Base-by-base conservation (phyloP, 2,329 filamentous ascomycete genomes). In the Ramichloridium luteum region DNA sequence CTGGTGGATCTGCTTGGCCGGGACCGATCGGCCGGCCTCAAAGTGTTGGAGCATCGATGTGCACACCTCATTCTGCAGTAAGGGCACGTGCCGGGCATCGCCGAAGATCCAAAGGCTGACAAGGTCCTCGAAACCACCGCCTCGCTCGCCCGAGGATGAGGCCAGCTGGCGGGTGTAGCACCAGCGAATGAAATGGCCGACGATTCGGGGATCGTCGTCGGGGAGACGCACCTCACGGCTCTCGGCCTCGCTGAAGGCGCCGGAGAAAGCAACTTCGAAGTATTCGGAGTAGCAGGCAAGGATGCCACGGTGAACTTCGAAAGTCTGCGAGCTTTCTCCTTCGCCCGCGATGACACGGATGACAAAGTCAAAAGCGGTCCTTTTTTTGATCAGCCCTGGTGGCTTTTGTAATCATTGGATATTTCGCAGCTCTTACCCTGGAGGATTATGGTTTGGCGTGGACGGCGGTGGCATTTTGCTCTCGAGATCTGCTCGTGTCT, bases 221-320 rank as follows among this genome's bases (percentile, higher is more conserved):
- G 32, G 30, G 12, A 40, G 16, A 6, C 16, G 33, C 22, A 44
- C 27, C 11, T 15, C 15, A 11, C 33, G 27, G 1, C 36, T 30
- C 13, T 32, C n/a, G 2, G 36, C 37, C 16, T 45, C 40, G 6
- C 5, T 14, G 20, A 38, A 47, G 1, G 18, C 13, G 4, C 23
- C 33, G 11, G 22, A 28, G 12, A 40, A 22, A n/a, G 28, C 31
- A 12, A 16, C 23, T 15, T 38, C 30, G 30, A 50, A 50, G 32
- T 44, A 48, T 22, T 36, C 35, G 2, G 45, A 48, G 31, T 44
- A 44, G 36, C 44, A 45, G 4, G 23, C 28, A 5, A 48, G 23
- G 3, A 48, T 23, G 3, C 33, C 40, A 16, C 38, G 38, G 39
- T 50, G 42, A 4, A 44, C 31, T 10, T 32, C 18, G 27, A 45